Conservation (phyloP, 2,329 filamentous ascomycete genomes). For the Pseudocercospora vitis region DNA sequence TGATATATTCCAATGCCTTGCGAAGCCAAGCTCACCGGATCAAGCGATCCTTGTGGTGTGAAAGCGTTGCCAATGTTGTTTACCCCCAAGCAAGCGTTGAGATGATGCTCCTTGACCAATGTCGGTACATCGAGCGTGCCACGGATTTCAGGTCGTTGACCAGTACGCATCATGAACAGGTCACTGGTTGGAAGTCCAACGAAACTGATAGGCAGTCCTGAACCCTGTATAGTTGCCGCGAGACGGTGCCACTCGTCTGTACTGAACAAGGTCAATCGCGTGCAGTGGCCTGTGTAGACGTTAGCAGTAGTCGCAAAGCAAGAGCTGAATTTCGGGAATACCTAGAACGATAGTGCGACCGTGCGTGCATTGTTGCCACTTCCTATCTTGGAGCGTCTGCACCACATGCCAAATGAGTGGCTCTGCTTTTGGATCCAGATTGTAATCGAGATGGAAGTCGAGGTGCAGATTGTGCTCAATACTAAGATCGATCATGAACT, state of each 20-base stretch:
- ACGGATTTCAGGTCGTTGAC: conserved; percentile 39
- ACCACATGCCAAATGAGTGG: conserved; percentile 59
- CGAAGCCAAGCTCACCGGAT: conserved; percentile 64
- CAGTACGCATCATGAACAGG: conserved; percentile 67
- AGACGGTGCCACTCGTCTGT: conserved; percentile 53
- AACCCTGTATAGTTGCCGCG: conserved; percentile 48
- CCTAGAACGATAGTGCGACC: conserved; percentile 57
- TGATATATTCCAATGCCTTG: conserved; percentile 68
- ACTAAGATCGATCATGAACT: conserved; percentile 61
- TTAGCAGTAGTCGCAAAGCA: too few species aligned
- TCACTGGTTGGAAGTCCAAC: conserved; percentile 70
- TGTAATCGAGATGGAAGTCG: conserved; percentile 73
- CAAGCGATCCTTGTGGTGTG: conserved; percentile 67
- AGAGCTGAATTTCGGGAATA: too few species aligned
- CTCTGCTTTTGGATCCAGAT: conserved; percentile 53
- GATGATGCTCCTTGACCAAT: conserved; percentile 58
- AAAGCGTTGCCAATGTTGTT: conserved; percentile 77
- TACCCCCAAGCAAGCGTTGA: conserved; percentile 63
- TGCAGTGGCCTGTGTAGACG: conserved; percentile 75
- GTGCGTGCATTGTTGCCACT: conserved; percentile 50
- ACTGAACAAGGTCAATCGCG: conserved; percentile 60
- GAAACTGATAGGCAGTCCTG: conserved; percentile 61
- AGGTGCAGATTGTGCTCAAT: conserved; percentile 56
- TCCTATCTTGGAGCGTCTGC: conserved; percentile 48
- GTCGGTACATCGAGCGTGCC: conserved; percentile 63